These are phyloP conservation scores for Linum lewisii DNA, from an alignment of 345 rosid genomes.

Conservation along the genomic window DNA sequence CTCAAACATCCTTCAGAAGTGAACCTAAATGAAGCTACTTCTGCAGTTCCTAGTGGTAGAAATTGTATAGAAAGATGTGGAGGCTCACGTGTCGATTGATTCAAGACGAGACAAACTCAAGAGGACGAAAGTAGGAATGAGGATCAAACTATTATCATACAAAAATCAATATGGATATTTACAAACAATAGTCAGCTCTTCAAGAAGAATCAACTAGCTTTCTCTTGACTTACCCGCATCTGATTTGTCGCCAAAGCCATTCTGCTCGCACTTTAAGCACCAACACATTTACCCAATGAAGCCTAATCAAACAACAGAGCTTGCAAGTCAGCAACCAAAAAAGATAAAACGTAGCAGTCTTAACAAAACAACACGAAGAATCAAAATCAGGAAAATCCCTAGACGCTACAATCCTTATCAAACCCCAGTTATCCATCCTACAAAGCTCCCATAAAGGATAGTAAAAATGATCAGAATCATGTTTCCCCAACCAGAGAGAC, in stretches of 20 bases:
- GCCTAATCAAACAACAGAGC: conserved; percentile 24
- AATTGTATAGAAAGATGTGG: no score
- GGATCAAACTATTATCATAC: no score
- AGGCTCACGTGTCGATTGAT: no score
- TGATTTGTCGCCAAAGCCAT: conserved; percentile 91
- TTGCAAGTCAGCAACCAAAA: not conserved
- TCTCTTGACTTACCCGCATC: conserved; percentile 49
- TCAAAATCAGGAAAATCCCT: not conserved
- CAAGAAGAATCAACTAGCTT: not conserved
- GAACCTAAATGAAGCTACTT: not conserved
- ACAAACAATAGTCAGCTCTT: not conserved
- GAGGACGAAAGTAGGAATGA: no score
- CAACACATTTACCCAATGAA: conserved; percentile 47
- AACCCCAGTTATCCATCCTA: no score
- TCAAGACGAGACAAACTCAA: no score
- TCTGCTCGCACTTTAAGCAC: conserved; percentile 39
- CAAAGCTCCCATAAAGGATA: not conserved
- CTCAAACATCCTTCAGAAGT: not conserved
- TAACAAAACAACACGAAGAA: not conserved
- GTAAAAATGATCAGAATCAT: not conserved
- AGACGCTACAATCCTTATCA: not conserved
- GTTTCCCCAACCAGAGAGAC: not conserved
- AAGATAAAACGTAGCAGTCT: not conserved
- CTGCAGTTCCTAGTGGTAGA: no score
- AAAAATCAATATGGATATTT: not conserved